Evolutionary conservation across 2,329 filamentous ascomycete species (phyloP).

Genomic region (Ophiognomonia clavigignenti-juglandacearum): DNA sequence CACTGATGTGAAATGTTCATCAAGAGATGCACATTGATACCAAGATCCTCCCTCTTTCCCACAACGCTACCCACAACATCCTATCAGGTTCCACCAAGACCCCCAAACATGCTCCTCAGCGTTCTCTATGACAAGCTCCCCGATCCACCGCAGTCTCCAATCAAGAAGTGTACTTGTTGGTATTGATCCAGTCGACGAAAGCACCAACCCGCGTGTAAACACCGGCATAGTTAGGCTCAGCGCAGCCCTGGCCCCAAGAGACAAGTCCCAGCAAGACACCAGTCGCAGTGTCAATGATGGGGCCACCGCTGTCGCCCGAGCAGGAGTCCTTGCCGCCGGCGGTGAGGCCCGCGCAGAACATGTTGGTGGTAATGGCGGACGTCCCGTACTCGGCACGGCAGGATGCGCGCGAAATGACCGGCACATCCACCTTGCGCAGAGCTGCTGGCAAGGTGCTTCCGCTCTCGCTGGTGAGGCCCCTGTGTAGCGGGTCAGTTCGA

Average conservation of each 20-base stretch:
- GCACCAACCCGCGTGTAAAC: conserved; percentile 26
- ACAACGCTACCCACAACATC: too few relatives aligned
- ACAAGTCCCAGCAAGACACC: conserved; percentile 23
- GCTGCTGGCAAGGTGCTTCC: conserved; percentile 12
- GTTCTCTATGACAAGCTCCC: too few relatives aligned
- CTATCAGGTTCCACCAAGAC: too few relatives aligned
- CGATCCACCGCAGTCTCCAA: too few relatives aligned
- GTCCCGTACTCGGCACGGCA: conserved; percentile 22
- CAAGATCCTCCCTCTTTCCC: too few relatives aligned
- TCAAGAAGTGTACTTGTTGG: conserved; percentile 16
- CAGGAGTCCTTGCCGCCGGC: conserved; percentile 27
- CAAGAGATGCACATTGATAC: too few relatives aligned
- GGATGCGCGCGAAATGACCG: conserved; percentile 23
- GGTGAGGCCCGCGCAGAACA: conserved; percentile 27
- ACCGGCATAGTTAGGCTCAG: conserved; percentile 20
- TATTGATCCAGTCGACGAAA: conserved; percentile 24
- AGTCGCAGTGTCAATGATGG: conserved; percentile 22
- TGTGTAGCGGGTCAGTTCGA: background rate
- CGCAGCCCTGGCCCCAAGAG: conserved; percentile 28
- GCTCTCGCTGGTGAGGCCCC: conserved; percentile 21
- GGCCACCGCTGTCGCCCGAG: conserved; percentile 28
- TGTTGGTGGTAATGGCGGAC: conserved; percentile 23
- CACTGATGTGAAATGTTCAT: too few relatives aligned
- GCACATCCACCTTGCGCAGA: conserved; percentile 27
- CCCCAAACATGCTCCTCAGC: too few relatives aligned